Percentiles rank a stretch among this genome's conserved stretches.
These are phyloP conservation scores for Tolypocladium sp. DNA, from an alignment of 2,329 filamentous ascomycete species.

Conservation along the genomic window DNA sequence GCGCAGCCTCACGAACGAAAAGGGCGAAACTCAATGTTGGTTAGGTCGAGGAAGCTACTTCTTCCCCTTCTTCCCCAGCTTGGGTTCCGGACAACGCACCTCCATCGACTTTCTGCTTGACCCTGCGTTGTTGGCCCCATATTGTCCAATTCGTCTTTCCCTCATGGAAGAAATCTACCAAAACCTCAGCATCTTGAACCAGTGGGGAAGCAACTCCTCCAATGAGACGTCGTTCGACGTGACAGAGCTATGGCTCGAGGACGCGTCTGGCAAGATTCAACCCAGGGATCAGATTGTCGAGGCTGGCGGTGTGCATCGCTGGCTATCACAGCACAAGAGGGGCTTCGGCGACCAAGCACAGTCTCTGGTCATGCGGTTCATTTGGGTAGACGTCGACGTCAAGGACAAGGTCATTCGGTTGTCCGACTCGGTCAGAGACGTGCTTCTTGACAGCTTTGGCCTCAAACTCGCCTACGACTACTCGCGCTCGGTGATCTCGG, in stretches of 20 bases:
- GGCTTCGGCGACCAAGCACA: conserved; percentile 4
- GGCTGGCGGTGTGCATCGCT: conserved; percentile 6
- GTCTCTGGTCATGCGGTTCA: conserved; percentile 19
- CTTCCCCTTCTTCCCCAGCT: background rate
- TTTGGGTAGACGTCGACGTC: conserved; percentile 15
- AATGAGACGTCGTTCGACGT: conserved; percentile 13
- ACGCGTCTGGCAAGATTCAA: conserved; percentile 10
- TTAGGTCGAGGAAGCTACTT: background rate
- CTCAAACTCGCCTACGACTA: conserved; percentile 22
- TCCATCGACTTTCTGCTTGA: background rate
- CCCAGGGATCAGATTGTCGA: conserved; percentile 4
- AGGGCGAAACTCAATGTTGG: background rate
- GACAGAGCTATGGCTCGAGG: conserved; percentile 18
- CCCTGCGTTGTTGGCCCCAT: background rate
- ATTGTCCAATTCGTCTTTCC: background rate
- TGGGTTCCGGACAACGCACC: background rate
- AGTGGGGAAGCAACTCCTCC: conserved; percentile 9
- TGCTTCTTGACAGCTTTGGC: conserved; percentile 17
- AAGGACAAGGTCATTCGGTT: conserved; percentile 14
- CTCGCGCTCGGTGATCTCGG: conserved; percentile 22
- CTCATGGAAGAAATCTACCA: conserved; percentile 22
- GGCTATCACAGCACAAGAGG: conserved; percentile 13
- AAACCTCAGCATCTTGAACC: conserved; percentile 16
- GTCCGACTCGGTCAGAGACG: conserved; percentile 8
- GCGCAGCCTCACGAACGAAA: background rate